Base-by-base conservation (phyloP, 1,284 basidiomycete species). In the Ceratobasidium sp. region DNA sequence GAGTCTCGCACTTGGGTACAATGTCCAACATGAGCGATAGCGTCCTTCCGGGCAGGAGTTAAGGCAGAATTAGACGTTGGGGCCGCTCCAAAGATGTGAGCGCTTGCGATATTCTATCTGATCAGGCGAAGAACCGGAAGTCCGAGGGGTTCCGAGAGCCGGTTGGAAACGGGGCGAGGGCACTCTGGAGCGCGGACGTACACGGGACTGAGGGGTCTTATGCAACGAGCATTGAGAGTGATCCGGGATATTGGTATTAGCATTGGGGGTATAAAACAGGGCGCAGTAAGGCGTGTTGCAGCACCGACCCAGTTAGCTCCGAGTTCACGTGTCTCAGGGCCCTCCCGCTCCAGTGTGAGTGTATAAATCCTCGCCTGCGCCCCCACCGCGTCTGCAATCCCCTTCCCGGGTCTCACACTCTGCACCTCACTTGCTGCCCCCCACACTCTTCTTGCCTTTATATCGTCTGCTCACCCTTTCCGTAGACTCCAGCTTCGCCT, bases 301-400 rank as follows among this genome's bases (percentile, higher is more conserved):
- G 47, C 47, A 27, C 21, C 11, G 23, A 50, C 23, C n/a, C 23
- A 13, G 47, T 50, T 50, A 67, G 52, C 44, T 67, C 64, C 64
- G 64, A n/a, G 52, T 39, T 67, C 64, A 67, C 64, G 64, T 67
- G 64, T 67, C 36, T 11, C 33, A 36, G 33, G 33, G 33, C 33
- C 33, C 33, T 36, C 33, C 33, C 33, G 33, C 41, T n/a, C n/a
- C 21, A 46, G 5, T 46, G n/a, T 29, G 54, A 36, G 54, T 16
- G 54, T 56, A 56, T 56, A 56, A 56, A 41, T 54, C 21, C 59
- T 62, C 25, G 59, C 39, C 60, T 54, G 60, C 50, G 60, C 33
- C 50, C 52, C 23, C 50, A 66, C 50, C 60, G 60, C 60, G 60
- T 30, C 52, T 29, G 25, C 27, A 29, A 49, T 33, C 60, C 52